Percentiles rank a stretch among this genome's conserved stretches.
Conservation (phyloP, 768 basidiomycete genomes). For the Chiua virens region DNA sequence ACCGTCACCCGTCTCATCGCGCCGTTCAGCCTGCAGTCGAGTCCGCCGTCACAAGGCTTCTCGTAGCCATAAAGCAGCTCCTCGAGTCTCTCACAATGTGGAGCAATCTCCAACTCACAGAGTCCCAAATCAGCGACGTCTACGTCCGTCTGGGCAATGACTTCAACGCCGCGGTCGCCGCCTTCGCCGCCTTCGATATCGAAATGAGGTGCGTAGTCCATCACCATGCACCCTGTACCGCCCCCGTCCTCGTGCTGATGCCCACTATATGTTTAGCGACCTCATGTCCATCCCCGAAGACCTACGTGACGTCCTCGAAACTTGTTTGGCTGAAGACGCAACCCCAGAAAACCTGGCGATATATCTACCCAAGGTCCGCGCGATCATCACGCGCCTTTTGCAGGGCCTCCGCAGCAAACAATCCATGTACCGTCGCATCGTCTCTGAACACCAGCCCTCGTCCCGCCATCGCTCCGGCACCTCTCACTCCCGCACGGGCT, state of each 20-base stretch:
- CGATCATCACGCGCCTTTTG: conserved; percentile 89
- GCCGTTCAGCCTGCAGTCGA: conserved; percentile 71
- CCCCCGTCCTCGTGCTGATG: conserved; percentile 10
- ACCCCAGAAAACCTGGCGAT: conserved; percentile 79
- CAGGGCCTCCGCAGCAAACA: conserved; percentile 94
- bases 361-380: conserved; percentile 87
- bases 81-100: conserved; percentile 86
- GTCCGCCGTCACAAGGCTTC: conserved; percentile 85
- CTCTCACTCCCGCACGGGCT: conserved; percentile 54
- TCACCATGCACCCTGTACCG: conserved; percentile 11
- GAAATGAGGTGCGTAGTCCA: conserved; percentile 79
- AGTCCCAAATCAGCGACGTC: conserved; percentile 88
- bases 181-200: conserved; percentile 82
- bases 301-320: conserved; percentile 84
- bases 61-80: conserved; percentile 95
- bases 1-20: conserved; percentile 5
- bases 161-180: conserved; percentile 90
- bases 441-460: conserved; percentile 55
- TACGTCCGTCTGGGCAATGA: conserved; percentile 97
- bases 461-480: conserved; percentile 45
- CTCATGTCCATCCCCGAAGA: conserved; percentile 86
- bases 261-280: conserved; percentile 55
- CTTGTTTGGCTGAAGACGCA: conserved; percentile 89
- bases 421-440: conserved; percentile 76
- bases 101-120: conserved; percentile 71